Base-by-base conservation (phyloP, 2,329 filamentous ascomycete species). In the Arthrinium puccinioides region DNA sequence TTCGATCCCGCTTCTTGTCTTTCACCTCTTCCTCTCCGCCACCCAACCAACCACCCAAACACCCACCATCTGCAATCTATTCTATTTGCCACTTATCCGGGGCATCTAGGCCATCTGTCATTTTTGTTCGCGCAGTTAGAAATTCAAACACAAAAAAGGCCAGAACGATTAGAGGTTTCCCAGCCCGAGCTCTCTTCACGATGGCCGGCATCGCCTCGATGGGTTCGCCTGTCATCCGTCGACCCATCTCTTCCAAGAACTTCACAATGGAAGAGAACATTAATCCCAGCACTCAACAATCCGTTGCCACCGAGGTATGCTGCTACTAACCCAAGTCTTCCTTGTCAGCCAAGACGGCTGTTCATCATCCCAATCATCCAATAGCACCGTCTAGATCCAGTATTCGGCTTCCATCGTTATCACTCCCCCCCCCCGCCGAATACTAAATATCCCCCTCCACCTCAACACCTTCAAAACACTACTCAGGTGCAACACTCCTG, bases 171-270 rank as follows among this genome's bases (percentile, higher is more conserved):
- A 36, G 37, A 14, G 30, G 25, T 37, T 33, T 20, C 38, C 42
- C 36, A 31, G 39, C 34, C 30, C 16, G 30, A 38, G 21, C 38
- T 36, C 29, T 20, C 20, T 18, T 15, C 49, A 54, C 42, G 41
- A 70, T 70, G 66, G 65, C 65, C 51, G 51, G 55, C 41, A 51
- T 47, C 43, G 50, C 51, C 27, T 59, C 62, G 19, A 61, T 61
- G 18, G 66, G 63, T 31, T 70, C 69, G 35, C 66, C 67, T 14
- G 55, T 50, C 35, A 51, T 61, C 37, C 61, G 60, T 41, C 64
- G 59, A 20, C 41, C 53, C 20, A 51, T 52, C 9, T 46, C 50
- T 14, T 47, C 55, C 44, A 61, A 57, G 49, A 58, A 48, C 29
- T 41, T 45, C 25, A 46, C 49, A 6, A 53, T 55, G 40, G 57